Percentiles rank a stretch among this genome's conserved stretches.
These are phyloP conservation scores for Trichoderma cornu-damae DNA, from an alignment of 2,329 filamentous ascomycete species.

Conservation along the genomic window DNA sequence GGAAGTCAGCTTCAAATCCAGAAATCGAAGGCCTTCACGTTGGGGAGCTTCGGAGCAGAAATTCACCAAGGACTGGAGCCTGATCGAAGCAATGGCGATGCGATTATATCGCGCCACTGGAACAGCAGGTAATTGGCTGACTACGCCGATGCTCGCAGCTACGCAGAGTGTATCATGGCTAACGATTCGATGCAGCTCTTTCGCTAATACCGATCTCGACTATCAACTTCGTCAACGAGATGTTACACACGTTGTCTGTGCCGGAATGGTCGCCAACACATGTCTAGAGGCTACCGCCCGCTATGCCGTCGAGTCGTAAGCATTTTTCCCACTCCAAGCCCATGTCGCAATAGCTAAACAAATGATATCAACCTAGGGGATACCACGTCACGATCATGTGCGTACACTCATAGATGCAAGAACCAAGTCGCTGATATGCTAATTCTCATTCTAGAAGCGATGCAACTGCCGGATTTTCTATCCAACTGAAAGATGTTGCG, in stretches of 20 bases:
- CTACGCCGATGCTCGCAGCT: no score
- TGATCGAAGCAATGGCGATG: constrained; percentile 21
- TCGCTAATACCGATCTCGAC: constrained; percentile 12
- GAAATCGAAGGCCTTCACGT: constrained; percentile 1
- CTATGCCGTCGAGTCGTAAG: constrained; percentile 20
- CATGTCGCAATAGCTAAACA: not conserved
- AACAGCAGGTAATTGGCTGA: not conserved
- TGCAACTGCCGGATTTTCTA: constrained; percentile 15
- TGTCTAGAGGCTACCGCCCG: constrained; percentile 22
- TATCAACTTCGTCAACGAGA: constrained; percentile 14
- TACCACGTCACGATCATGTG: constrained; percentile 17
- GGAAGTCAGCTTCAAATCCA: not conserved
- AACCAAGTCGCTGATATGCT: not conserved
- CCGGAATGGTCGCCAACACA: constrained; percentile 21
- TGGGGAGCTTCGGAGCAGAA: constrained; percentile 21
- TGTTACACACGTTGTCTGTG: constrained; percentile 21
- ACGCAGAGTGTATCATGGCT: not conserved
- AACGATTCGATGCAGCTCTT: not conserved
- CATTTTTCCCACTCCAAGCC: not conserved
- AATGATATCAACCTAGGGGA: not conserved
- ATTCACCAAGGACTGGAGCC: constrained; percentile 21
- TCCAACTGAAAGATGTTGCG: constrained; percentile 9
- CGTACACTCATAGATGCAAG: not conserved
- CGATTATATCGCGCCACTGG: constrained; percentile 19
- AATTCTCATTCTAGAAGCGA: not conserved